These are phyloP conservation scores for Stygiomarasmius scandens DNA, from an alignment of 1,284 basidiomycete species.

Conservation along the genomic window DNA sequence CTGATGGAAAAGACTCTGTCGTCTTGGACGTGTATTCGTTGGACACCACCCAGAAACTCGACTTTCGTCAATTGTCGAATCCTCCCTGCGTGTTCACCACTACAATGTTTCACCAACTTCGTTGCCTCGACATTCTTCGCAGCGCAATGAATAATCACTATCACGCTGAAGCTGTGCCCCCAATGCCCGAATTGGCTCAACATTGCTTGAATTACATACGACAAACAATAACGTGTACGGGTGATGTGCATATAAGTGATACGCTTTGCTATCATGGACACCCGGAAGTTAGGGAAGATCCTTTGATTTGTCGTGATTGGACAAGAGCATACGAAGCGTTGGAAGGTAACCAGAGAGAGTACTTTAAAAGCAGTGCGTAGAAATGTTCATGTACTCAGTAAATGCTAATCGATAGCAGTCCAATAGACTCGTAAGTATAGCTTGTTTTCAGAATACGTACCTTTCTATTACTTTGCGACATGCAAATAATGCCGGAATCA, in stretches of 20 bases:
- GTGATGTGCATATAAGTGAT: conserved; percentile 23
- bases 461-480: no score
- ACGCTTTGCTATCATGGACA: conserved; percentile 31
- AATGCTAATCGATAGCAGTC: no score
- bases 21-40: no score
- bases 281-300: conserved; percentile 28
- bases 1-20: no score
- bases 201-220: conserved; percentile 36
- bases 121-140: conserved; percentile 34
- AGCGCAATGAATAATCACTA: conserved; percentile 20
- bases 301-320: conserved; percentile 34
- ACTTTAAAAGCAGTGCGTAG: no score
- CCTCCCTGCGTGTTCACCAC: conserved; percentile 30
- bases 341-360: background rate
- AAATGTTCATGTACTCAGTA: no score
- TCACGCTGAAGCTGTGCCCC: background rate
- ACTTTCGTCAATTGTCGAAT: no score
- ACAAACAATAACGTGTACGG: conserved; percentile 34
- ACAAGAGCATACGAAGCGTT: conserved; percentile 26
- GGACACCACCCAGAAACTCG: no score
- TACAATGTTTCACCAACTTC: conserved; percentile 36
- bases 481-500: no score
- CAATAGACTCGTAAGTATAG: no score
- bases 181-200: background rate
- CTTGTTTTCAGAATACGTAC: no score